Percentiles rank a stretch among this genome's conserved stretches.
Evolutionary conservation across 345 rosid species (phyloP).

Genomic region (Rhizophora mangle): DNA sequence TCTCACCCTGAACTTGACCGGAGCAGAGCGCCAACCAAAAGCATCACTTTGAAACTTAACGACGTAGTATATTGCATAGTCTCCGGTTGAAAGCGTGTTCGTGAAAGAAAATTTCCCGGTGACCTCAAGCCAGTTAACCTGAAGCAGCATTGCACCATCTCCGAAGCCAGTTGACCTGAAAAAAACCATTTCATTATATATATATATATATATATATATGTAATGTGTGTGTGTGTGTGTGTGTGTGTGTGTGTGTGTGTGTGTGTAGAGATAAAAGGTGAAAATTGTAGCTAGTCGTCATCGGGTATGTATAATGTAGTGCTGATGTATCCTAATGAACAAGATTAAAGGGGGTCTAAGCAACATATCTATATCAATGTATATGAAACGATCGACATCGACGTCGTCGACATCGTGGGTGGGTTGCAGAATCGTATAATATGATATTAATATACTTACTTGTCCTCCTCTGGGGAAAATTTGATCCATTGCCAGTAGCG

Average conservation of each 20-base stretch:
- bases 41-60: constrained; percentile 33
- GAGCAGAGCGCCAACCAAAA: constrained; percentile 36
- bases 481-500: constrained; percentile 21
- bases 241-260: not conserved
- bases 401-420: too few species aligned
- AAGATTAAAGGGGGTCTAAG: not conserved
- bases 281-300: too few species aligned
- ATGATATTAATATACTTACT: not conserved
- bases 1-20: constrained; percentile 28
- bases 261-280: too few species aligned
- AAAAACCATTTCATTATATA: not conserved
- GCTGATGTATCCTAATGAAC: not conserved
- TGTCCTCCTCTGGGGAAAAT: constrained; percentile 1
- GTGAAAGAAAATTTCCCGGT: constrained; percentile 18
- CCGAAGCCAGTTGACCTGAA: constrained; percentile 23
- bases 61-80: constrained; percentile 15
- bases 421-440: too few species aligned
- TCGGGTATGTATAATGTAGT: too few species aligned
- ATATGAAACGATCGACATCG: not conserved
- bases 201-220: not conserved
- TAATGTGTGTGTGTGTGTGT: not conserved
- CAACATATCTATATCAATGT: not conserved
- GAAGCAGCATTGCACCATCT: constrained; percentile 21
- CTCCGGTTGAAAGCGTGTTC: not conserved
- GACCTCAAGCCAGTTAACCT: constrained; percentile 38